Percentiles rank a stretch among this genome's conserved stretches.
phyloP scores from a whole-genome alignment of 164 flowering plant genomes.

The Malania oleifera region DNA sequence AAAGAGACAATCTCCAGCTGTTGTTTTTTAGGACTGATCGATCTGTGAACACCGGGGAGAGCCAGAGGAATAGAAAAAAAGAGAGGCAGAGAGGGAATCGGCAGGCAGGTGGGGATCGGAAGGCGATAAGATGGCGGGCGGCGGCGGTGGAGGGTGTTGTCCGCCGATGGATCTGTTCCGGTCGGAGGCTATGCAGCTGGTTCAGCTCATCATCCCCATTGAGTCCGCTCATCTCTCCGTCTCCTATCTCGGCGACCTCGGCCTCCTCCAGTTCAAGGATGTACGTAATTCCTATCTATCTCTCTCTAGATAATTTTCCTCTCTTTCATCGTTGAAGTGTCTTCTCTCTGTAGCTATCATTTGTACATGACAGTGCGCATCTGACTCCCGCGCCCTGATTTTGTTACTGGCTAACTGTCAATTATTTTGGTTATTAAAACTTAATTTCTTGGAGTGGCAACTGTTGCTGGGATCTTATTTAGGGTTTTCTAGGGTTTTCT shows the following conservation, averaged over 20 bases:
- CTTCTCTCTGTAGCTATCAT: background rate
- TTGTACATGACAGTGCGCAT: too few species aligned
- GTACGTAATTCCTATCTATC: background rate
- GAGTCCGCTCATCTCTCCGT: conserved; percentile 8
- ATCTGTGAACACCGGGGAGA: too few species aligned
- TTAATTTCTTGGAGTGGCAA: too few species aligned
- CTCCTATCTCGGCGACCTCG: conserved; percentile 7
- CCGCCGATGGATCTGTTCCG: conserved; percentile 8
- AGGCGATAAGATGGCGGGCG: background rate
- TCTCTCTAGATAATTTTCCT: background rate
- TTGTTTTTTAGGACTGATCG: too few species aligned
- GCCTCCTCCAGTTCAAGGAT: conserved; percentile 8
- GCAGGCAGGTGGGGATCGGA: background rate
- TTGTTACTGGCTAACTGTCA: too few species aligned
- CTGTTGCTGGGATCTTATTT: too few species aligned
- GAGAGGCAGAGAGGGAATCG: background rate
- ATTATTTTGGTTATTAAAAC: too few species aligned
- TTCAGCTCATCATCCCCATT: conserved; percentile 8
- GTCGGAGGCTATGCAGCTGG: conserved; percentile 9
- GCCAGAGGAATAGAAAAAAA: too few species aligned
- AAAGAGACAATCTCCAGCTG: too few species aligned
- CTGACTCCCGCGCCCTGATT: too few species aligned
- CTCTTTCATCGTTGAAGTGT: background rate
- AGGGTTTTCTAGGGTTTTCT: too few species aligned
- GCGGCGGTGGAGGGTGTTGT: background rate